Base-by-base conservation (phyloP, 441 rosid species). In the Eutrema salsugineum region DNA sequence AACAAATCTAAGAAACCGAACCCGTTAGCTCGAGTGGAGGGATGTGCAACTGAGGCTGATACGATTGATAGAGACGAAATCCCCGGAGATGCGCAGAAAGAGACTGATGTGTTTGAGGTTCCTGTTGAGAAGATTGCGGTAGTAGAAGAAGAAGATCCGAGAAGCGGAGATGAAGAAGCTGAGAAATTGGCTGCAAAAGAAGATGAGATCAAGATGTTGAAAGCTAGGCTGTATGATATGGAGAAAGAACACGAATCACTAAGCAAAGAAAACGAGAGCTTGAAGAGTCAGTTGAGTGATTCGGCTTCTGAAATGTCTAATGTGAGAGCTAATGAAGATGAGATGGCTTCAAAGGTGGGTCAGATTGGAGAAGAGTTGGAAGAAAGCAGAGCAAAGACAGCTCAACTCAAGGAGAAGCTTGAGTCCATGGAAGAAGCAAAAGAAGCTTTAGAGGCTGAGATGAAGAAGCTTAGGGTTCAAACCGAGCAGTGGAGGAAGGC, bases 401-500 rank as follows among this genome's bases (percentile, higher is more conserved):
- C 77, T 19, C 61, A 79, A 58, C 47, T 88, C 55, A 83, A 82
- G 68, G 88, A 78, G 76, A 83, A 84, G 77, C 84, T 91, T 28
- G 84, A 86, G 79, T 74, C 80, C 42, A 72, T 70, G 20, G 91
- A 80, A 80, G 89, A 81, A 55, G 91, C 72, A 5, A 94, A 91
- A 58, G 83, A 81, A 32, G 85, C 77, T 36, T 48, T 91, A 71
- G 97, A 94, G 79, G 77, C 71, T 1, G 99, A 91, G 86, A 91
- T 90, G 91, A 91, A 84, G 86, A 90, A 77, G 83, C 84, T 94
- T 63, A 83, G 86, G 70, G 89, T 90, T 51, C 99, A 94, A 80
- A 91, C 97, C 8, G 97, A 88, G 81, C 97, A 94, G 68, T 94
- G 99, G 99, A 83, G 86, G 75, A 94, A 94, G 80, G 97, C 97